Conservation (phyloP, 1,284 basidiomycete genomes). For the Leccinum griseonigrum region DNA sequence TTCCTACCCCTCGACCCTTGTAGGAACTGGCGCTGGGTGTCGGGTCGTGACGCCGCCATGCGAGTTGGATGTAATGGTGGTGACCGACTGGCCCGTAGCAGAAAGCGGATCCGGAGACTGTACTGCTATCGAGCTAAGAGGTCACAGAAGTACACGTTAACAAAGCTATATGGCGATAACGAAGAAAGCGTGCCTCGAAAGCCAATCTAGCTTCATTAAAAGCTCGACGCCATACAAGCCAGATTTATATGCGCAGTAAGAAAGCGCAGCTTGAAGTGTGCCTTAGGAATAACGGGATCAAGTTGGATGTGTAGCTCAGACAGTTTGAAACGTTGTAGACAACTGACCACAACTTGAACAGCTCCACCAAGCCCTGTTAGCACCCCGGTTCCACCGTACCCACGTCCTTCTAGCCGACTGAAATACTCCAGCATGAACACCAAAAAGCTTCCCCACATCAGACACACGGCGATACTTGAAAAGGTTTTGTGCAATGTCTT, state of each 20-base stretch:
- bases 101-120: no score
- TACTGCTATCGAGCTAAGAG: slow-evolving; percentile 41
- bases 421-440: slow-evolving; percentile 48
- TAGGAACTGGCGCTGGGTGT: no score
- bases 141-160: slow-evolving; percentile 4
- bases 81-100: no score
- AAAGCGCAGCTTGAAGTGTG: slow-evolving; percentile 68
- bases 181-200: slow-evolving; percentile 50
- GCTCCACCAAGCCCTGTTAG: slow-evolving; percentile 37
- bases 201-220: slow-evolving; percentile 68
- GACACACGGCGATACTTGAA: slow-evolving; percentile 67
- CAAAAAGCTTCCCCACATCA: slow-evolving; percentile 55
- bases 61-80: no score
- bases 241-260: slow-evolving; percentile 70
- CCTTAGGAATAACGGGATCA: slow-evolving; percentile 43
- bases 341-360: slow-evolving; percentile 56
- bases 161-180: not conserved
- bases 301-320: not conserved
- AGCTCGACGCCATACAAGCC: slow-evolving; percentile 75
- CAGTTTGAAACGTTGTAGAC: not conserved
- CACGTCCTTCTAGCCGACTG: slow-evolving; percentile 25
- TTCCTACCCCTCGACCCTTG: no score
- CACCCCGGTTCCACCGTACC: slow-evolving; percentile 22
- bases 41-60: no score
- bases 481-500: slow-evolving; percentile 83